Percentiles rank a stretch among this genome's conserved stretches.
phyloP scores from a whole-genome alignment of 208 protist species.

The Trypanosoma brucei region DNA sequence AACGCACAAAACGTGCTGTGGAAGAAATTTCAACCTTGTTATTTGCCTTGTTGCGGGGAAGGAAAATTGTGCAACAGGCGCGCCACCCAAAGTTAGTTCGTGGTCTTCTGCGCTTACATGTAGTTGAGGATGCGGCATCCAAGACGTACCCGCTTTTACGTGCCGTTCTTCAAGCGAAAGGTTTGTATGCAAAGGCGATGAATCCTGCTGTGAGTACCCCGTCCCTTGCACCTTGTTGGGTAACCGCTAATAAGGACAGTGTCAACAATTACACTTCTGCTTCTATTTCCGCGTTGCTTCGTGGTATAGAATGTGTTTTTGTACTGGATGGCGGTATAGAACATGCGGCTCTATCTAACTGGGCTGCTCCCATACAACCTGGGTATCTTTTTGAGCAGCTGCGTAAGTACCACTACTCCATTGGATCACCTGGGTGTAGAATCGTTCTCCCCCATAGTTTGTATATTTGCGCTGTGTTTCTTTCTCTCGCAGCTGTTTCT shows the following conservation, averaged over 20 bases:
- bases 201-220: constrained; percentile 8
- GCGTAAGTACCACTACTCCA: constrained; percentile 1
- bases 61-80: constrained; percentile 51
- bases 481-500: constrained; percentile 39
- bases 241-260: constrained; percentile 26
- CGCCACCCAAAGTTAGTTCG: constrained; percentile 50
- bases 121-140: background rate
- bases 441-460: constrained; percentile 22
- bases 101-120: constrained; percentile 31
- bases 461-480: constrained; percentile 24
- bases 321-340: constrained; percentile 5
- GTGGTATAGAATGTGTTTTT: constrained; percentile 21
- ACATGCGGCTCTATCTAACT: constrained; percentile 12
- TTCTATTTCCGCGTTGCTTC: constrained; percentile 22
- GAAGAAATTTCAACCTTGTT: constrained; percentile 40
- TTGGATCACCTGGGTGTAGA: background rate
- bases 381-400: constrained; percentile 16
- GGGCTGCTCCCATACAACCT: constrained; percentile 17
- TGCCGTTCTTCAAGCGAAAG: constrained; percentile 20
- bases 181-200: constrained; percentile 9
- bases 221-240: constrained; percentile 28
- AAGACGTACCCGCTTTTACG: constrained; percentile 33
- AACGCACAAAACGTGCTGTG: constrained; percentile 64
- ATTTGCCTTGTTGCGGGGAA: constrained; percentile 42
- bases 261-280: constrained; percentile 28